A percentile compares a stretch with the other conserved stretches of the same genome.
These are phyloP conservation scores for Rhizophagus prolifer DNA, from an alignment of 192 early-diverging fungal genomes.

Conservation along the genomic window DNA sequence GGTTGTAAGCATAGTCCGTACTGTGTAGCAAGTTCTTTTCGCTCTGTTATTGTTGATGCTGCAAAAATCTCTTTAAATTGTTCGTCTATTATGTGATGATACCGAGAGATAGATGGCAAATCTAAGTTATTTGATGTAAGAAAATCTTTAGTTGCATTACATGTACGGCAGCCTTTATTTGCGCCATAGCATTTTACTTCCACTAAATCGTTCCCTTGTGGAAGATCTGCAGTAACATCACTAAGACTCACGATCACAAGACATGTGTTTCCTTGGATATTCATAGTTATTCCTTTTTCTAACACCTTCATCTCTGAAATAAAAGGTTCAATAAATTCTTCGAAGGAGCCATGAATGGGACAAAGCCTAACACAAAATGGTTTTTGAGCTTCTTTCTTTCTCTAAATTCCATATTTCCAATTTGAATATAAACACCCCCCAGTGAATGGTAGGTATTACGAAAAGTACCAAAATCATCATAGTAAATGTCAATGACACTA, in stretches of 20 bases:
- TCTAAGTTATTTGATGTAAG: too few relatives aligned
- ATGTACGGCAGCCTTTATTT: too few relatives aligned
- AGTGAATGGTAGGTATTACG: background rate
- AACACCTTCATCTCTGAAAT: background rate
- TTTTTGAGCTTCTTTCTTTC: background rate
- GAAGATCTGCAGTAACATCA: too few relatives aligned
- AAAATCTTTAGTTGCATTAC: too few relatives aligned
- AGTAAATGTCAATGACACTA: conserved; percentile 5
- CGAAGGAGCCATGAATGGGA: background rate
- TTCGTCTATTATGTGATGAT: too few relatives aligned
- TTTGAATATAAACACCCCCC: background rate
- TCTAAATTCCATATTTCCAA: background rate
- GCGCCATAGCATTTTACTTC: too few relatives aligned
- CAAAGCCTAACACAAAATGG: background rate
- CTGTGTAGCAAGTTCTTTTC: too few relatives aligned
- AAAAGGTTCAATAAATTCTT: background rate
- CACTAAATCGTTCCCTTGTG: too few relatives aligned
- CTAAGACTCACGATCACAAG: background rate
- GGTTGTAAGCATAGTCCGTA: too few relatives aligned
- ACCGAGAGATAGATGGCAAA: too few relatives aligned
- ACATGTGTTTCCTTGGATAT: background rate
- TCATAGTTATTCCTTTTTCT: background rate
- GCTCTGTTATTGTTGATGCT: too few relatives aligned
- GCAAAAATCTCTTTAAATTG: too few relatives aligned
- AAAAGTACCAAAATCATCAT: background rate